phyloP scores from a whole-genome alignment of 352 stramenopile genomes.

The Aphanomyces stellatus region DNA sequence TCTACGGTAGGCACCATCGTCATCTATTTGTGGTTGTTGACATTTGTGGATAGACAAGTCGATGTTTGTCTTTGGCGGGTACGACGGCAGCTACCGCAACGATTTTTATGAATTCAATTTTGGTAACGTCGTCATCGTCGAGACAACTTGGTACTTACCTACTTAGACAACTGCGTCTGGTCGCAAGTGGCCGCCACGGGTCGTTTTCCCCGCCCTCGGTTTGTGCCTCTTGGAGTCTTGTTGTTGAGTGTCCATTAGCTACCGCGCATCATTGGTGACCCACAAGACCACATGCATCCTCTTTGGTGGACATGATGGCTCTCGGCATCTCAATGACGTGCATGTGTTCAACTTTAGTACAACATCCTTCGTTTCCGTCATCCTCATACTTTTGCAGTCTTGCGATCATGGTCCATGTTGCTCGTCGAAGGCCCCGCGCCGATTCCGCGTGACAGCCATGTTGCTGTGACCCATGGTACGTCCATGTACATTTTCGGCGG shows the following conservation, averaged over 20 bases:
- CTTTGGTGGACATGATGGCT: slow-evolving; percentile 97
- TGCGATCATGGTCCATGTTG: slow-evolving; percentile 84
- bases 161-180: slow-evolving; percentile 77
- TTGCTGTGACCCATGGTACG: slow-evolving; percentile 89
- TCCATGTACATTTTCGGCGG: slow-evolving; percentile 95
- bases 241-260: slow-evolving; percentile 28
- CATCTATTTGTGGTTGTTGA: not conserved
- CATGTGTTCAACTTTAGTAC: slow-evolving; percentile 95
- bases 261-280: slow-evolving; percentile 87
- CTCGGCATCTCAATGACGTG: slow-evolving; percentile 94
- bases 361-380: not conserved
- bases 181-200: slow-evolving; percentile 68
- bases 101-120: slow-evolving; percentile 97
- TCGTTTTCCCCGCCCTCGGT: slow-evolving; percentile 60
- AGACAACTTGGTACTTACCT: not conserved
- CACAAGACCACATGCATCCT: slow-evolving; percentile 91
- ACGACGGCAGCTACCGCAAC: slow-evolving; percentile 91
- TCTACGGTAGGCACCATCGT: slow-evolving; percentile 46
- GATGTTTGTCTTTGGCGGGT: slow-evolving; percentile 90
- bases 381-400: slow-evolving; percentile 27
- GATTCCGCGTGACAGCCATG: slow-evolving; percentile 94
- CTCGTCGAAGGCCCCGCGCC: slow-evolving; percentile 84
- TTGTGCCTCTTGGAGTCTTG: not conserved
- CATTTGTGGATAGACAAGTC: slow-evolving; percentile 42
- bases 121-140: slow-evolving; percentile 24